Base-by-base conservation (phyloP, 371 early-diverging fungal genomes). In the Globomyces sp. region DNA sequence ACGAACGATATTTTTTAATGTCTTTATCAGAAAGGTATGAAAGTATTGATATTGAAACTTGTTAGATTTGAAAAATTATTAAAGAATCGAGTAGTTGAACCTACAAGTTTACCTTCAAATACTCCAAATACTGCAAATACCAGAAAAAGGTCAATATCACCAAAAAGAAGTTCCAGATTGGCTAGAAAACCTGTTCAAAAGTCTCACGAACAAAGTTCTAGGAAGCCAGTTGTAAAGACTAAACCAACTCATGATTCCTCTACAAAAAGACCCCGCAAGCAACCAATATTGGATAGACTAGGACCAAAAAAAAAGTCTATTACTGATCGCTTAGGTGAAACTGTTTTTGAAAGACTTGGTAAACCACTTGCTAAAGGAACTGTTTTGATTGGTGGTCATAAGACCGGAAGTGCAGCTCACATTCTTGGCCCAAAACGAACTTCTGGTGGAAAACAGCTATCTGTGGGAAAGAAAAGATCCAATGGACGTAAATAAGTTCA, bases 21-120 rank as follows among this genome's bases (percentile, higher is more conserved):
- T 55, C 55, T 55, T 6, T 55, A 55, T 11, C 37, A 8, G 55
- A 55, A 55, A 55, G 55, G 55, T 55, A 55, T 5, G 39, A 6
- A 55, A 39, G 40, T 6, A 9, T 9, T 39, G 40, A 55, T 6
- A 24, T 24, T 24, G 24, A 24, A 24, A 24, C 24, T 24, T 24
- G 24, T n/a, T 5, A 55, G 55, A 55, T 55, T 55, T 55, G 55
- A 24, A 55, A 39, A 3, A 39, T 55, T 55, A 3, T 36, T 39
- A 13, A 40, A 36, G n/a, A 55, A 39, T 36, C 4, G 55, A 55
- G 39, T 5, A 37, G 51, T 34, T 10, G 24, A 24, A 24, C 24
- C 24, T 24, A 24, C 24, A 24, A 24, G 24, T 24, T 24, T 24
- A 24, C 24, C 24, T 24, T 24, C 24, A 24, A 24, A 24, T 24